Conservation (phyloP, 148 eudicot species). For the Fallopia convolvulus region DNA sequence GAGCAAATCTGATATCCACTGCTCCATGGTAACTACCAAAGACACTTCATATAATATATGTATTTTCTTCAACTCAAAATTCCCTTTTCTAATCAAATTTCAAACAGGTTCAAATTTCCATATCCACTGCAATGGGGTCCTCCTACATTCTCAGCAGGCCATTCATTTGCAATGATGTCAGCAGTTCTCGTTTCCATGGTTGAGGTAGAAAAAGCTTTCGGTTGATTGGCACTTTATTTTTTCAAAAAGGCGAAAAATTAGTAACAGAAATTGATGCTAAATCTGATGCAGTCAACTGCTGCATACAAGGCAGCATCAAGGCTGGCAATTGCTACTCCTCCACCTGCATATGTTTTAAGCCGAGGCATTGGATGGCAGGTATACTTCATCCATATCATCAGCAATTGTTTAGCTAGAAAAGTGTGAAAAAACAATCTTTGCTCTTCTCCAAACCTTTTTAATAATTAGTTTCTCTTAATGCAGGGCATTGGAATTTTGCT, state of each 20-base stretch:
- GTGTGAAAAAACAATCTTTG: background rate
- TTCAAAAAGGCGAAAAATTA: background rate
- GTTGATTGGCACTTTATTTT: too few species aligned
- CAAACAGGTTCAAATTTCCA: slow-evolving; percentile 87
- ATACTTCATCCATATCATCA: background rate
- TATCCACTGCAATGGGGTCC: slow-evolving; percentile 99
- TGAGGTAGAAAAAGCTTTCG: slow-evolving; percentile 45
- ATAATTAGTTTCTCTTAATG: background rate
- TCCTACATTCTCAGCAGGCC: slow-evolving; percentile 92
- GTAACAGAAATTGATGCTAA: background rate
- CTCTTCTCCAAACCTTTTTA: background rate
- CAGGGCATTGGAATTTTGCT: slow-evolving; percentile 59
- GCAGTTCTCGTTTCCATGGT: slow-evolving; percentile 95
- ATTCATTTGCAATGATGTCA: slow-evolving; percentile 95
- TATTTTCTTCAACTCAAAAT: background rate
- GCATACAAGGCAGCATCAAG: slow-evolving; percentile 98
- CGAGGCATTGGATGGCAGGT: slow-evolving; percentile 19
- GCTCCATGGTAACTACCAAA: slow-evolving; percentile 68
- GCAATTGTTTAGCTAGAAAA: background rate
- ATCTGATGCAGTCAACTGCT: slow-evolving; percentile 68
- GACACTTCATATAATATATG: too few species aligned
- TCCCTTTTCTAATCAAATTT: background rate
- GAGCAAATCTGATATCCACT: slow-evolving; percentile 69
- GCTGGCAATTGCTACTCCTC: slow-evolving; percentile 98
- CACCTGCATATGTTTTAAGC: slow-evolving; percentile 97